Conservation (phyloP, 495 filamentous ascomycete species). For the Aspergillus kassunensis region DNA sequence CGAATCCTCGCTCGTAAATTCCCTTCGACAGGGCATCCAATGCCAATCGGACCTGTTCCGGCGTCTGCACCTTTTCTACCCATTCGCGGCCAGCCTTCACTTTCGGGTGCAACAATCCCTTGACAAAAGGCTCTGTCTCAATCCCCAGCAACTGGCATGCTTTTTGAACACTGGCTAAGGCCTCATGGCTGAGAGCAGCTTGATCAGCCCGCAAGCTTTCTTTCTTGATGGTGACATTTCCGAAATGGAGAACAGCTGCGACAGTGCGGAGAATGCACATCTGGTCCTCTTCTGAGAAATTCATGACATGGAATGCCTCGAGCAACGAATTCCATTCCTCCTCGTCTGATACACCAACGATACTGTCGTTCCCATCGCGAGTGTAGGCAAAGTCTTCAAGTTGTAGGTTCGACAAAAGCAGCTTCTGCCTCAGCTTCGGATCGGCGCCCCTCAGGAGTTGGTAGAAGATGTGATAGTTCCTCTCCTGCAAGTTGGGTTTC, state of each 20-base stretch:
- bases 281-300: constrained; percentile 85
- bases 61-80: constrained; percentile 97
- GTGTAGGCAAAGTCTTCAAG: constrained; percentile 91
- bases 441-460: constrained; percentile 87
- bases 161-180: constrained; percentile 63
- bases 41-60: constrained; percentile 86
- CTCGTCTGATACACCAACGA: constrained; percentile 82
- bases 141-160: constrained; percentile 86
- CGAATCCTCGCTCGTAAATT: constrained; percentile 94
- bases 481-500: constrained; percentile 75
- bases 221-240: constrained; percentile 83
- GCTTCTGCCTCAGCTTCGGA: constrained; percentile 62
- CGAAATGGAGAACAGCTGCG: constrained; percentile 87
- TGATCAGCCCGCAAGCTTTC: constrained; percentile 90
- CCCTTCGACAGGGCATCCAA: constrained; percentile 94
- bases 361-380: constrained; percentile 81
- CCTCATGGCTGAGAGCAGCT: constrained; percentile 72
- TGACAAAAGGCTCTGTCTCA: constrained; percentile 74
- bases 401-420: constrained; percentile 66
- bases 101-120: constrained; percentile 82
- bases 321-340: constrained; percentile 88
- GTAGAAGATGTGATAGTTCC: constrained; percentile 98
- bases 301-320: constrained; percentile 94
- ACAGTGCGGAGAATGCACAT: constrained; percentile 77
- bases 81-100: constrained; percentile 96